Base-by-base conservation (phyloP, 805 yeast species). In the Hanseniaspora valbyensis region DNA sequence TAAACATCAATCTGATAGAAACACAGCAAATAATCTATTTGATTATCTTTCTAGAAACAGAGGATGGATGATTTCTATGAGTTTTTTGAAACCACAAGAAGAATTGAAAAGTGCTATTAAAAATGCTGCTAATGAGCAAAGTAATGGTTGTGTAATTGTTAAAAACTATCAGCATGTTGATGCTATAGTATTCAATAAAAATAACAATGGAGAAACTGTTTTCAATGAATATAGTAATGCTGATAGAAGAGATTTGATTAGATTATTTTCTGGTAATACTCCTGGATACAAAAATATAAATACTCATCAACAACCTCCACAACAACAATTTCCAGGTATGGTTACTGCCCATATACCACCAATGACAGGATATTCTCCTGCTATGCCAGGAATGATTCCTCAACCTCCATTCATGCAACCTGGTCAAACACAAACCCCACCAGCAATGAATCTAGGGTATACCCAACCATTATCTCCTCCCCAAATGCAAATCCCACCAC, bases 61-160 rank as follows among this genome's bases (percentile, higher is more conserved):
- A 8, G 70, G 70, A 14, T 54, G 75, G 44, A 61, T 61, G 29
- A 66, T 70, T 19, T 73, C 69, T 49, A 68, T 68, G 62, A 65
- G 69, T 37, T 70, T 68, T 54, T 60, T 73, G 37, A 68, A 68
- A 50, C 72, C 73, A 13, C 64, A 71, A 9, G 66, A 68, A 56
- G 68, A 69, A 14, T 54, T 74, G 24, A 60, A 69, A 44, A 73
- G 74, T n/a, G 64, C 73, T 32, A 72, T 84, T 14, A 81, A 80
- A 48, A 83, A 83, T 44, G 85, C 87, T 18, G 95, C 95, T 0
- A 80, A 83, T 61, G 77, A 80, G 41, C 95, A 95, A 12, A 83
- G 77, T 2, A 61, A 76, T 57, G 89, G 84, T 26, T 83, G 83
- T 1, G 75, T 86, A 37, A 68, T 83, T 7, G 72, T 87, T 18